Conservation (phyloP, 1,284 basidiomycete species). For the Rugosomyces carneus region DNA sequence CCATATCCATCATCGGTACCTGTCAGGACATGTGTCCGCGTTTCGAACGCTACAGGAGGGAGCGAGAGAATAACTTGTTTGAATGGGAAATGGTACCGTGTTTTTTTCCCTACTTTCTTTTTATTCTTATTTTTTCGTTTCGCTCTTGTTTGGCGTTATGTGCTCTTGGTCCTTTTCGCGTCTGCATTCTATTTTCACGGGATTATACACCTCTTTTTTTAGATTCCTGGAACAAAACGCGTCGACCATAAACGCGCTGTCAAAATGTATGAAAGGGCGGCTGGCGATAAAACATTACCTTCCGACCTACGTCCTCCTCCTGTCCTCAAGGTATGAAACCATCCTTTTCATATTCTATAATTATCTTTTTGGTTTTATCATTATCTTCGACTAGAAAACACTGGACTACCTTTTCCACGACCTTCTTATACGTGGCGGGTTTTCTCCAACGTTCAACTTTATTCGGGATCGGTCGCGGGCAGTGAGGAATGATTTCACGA, state of each 20-base stretch:
- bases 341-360: not conserved
- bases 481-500: conserved; percentile 91
- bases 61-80: conserved; percentile 86
- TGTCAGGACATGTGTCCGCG: conserved; percentile 93
- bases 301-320: conserved; percentile 88
- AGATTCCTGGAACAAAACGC: conserved; percentile 70
- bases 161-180: not conserved
- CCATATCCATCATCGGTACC: conserved; percentile 86
- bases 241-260: conserved; percentile 87
- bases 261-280: conserved; percentile 92
- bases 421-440: conserved; percentile 65
- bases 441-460: conserved; percentile 75
- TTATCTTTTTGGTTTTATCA: conserved; percentile 7
- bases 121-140: not conserved
- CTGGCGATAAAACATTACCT: conserved; percentile 87
- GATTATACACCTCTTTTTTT: conserved; percentile 12
- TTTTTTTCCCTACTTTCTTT: not conserved
- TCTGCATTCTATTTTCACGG: not conserved
- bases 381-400: conserved; percentile 50
- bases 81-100: conserved; percentile 78
- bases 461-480: conserved; percentile 90
- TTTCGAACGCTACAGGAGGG: conserved; percentile 87
- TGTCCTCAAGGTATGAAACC: conserved; percentile 63
- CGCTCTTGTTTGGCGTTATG: not conserved
- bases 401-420: conserved; percentile 90